Percentiles rank a stretch among this genome's conserved stretches.
phyloP scores from a whole-genome alignment of 2,329 filamentous ascomycete species.

The Aspergillus flavus region DNA sequence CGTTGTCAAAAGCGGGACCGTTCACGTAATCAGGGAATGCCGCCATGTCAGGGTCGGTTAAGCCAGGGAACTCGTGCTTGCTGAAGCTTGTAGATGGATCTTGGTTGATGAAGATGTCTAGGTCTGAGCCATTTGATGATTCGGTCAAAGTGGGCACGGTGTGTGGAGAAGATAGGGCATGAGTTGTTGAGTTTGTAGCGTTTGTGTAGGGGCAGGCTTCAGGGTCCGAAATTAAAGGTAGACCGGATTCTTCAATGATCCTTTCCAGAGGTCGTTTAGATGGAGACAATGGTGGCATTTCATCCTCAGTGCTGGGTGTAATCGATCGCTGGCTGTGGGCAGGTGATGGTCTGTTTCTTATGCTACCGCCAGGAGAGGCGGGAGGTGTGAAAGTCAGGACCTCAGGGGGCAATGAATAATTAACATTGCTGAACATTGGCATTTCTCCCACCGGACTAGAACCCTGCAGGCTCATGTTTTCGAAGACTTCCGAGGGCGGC shows the following conservation, averaged over 20 bases:
- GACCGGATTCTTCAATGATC: constrained; percentile 34
- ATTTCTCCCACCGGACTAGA: constrained; percentile 36
- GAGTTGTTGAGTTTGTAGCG: constrained; percentile 28
- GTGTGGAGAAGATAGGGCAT: constrained; percentile 41
- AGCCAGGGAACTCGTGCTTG: constrained; percentile 33
- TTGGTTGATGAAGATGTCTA: constrained; percentile 46
- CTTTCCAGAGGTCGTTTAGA: constrained; percentile 32
- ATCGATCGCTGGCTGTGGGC: constrained; percentile 38
- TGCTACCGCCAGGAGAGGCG: constrained; percentile 47
- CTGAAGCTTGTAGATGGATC: constrained; percentile 32
- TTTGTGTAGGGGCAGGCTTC: constrained; percentile 35
- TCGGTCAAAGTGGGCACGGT: constrained; percentile 38
- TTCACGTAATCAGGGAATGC: constrained; percentile 39
- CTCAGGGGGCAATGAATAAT: constrained; percentile 41
- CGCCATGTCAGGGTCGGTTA: constrained; percentile 34
- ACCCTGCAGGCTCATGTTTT: constrained; percentile 42
- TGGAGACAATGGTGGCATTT: constrained; percentile 39
- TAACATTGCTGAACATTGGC: constrained; percentile 31
- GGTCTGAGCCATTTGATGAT: constrained; percentile 38
- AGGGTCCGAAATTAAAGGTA: constrained; percentile 30
- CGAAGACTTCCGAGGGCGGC: constrained; percentile 45
- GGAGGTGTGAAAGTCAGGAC: constrained; percentile 52
- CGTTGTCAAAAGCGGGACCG: constrained; percentile 36
- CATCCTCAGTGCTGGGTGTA: constrained; percentile 42
- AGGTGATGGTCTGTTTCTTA: constrained; percentile 42